Evolutionary conservation across 116 monocot species (phyloP), one percentile per base, ranked within the genome.

Genomic region (Trichopus zeylanicus): DNA sequence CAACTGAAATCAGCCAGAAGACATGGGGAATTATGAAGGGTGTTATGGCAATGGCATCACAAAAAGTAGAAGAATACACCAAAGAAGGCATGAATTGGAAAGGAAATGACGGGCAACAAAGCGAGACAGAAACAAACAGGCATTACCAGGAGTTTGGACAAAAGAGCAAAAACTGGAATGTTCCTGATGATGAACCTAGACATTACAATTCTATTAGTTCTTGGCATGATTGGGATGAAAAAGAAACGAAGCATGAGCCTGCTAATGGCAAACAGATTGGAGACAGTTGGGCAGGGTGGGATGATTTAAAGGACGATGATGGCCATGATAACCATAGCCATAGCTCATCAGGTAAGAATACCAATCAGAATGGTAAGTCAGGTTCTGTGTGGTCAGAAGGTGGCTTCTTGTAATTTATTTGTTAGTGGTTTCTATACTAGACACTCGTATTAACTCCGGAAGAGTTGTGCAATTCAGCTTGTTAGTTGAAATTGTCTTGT

Each of bases 21-120:
- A 89, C 95, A 22, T 95, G 95, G 95, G 95, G 95, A 48, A 86
- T 90, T 55, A 89, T 95, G 95, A 95, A 78, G 70, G 95, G 87
- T 13, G 90, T 95, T 15, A 78, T 95, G 87, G 89, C 95, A 7
- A 65, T 95, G 24, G 95, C 95, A 21, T 81, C 95, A 7, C 95
- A 95, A 51, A 95, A 95, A 70, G 86, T 95, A 18, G 95, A 90
- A 61, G 95, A 95, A 39, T 95, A 70, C 60, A 39, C 95, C 16
- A 87, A 81, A 37, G 91, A 91, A 38, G 83, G 42, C 3, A 34
- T 49, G 37, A 46, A 24, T 55, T 38, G 65, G 74, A 69, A 69
- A 42, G 62, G 56, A 24, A 61, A 73, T 46, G 53, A 57, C 31
- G 61, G 65, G 68, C 74, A 67, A 49, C 49, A 27, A 12, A 71